These are phyloP conservation scores for Balakata baccata DNA, from an alignment of 345 rosid species.

Conservation along the genomic window DNA sequence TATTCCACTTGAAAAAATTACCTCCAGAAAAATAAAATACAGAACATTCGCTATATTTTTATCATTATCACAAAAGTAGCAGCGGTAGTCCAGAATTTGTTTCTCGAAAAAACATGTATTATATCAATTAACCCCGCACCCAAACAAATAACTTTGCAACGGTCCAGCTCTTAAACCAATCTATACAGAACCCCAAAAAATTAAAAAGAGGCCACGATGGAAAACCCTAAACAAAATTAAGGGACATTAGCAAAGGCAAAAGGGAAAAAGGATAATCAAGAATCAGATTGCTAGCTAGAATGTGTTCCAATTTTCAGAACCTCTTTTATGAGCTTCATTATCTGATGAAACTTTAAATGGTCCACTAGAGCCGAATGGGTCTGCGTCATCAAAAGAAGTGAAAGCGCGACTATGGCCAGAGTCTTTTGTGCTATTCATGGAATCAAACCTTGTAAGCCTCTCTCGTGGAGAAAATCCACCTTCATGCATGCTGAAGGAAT, in stretches of 20 bases:
- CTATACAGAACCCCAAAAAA: slow-evolving; percentile 29
- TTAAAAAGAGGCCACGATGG: no score
- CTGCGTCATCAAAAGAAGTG: slow-evolving; percentile 75
- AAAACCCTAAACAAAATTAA: slow-evolving; percentile 5
- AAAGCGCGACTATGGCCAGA: slow-evolving; percentile 42
- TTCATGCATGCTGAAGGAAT: slow-evolving; percentile 72
- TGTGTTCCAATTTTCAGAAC: slow-evolving; percentile 59
- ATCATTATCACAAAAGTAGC: not conserved
- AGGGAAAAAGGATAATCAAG: not conserved
- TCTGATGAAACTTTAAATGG: slow-evolving; percentile 84
- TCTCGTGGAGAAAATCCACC: slow-evolving; percentile 59
- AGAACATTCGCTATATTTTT: not conserved
- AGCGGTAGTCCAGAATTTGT: not conserved
- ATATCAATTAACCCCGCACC: slow-evolving; percentile 10
- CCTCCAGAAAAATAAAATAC: not conserved
- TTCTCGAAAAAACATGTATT: not conserved
- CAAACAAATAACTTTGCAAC: slow-evolving; percentile 32
- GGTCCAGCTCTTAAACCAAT: slow-evolving; percentile 24
- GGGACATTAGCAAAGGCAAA: not conserved
- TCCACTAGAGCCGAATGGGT: slow-evolving; percentile 80
- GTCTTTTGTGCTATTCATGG: slow-evolving; percentile 44
- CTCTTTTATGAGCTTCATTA: slow-evolving; percentile 52
- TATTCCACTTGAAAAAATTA: no score
- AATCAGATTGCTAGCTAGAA: slow-evolving; percentile 38
- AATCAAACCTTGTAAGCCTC: slow-evolving; percentile 66